Evolutionary conservation across 2,329 filamentous ascomycete species (phyloP), one percentile per base, ranked within the genome.

Genomic region (Hansfordia pulvinata): DNA sequence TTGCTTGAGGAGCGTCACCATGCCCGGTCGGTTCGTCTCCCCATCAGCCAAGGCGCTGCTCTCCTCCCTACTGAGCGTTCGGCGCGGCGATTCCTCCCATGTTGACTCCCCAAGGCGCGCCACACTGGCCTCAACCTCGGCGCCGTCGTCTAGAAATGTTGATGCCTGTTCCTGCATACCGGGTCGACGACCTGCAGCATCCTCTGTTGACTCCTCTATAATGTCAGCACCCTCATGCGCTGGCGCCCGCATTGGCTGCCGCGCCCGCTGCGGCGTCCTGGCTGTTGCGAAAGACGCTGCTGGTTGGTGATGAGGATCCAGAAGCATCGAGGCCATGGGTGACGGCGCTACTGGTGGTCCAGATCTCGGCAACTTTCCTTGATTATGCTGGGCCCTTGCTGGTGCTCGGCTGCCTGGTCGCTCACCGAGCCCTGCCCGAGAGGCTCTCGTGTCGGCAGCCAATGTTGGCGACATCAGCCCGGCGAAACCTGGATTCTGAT

Each of bases 271-370:
- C n/a, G 55, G 42, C 26, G 61, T 67, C 20, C 60, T 57, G 11
- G 42, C 52, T 2, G 54, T 53, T 19, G 58, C 46, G 5, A 55
- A 54, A 8, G 63, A 58, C 2, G 56, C 54, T 2, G 62, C 57
- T 5, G 78, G 79, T 33, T 85, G 78, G 34, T 86, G 75, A 42
- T 81, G 78, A 3, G 78, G 73, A 49, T 86, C 80, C 3, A 86
- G 58, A 2, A 86, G 59, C 36, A 81, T 69, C 2, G 78, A 84
- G 11, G 73, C 69, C 64, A 81, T 75, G 4, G 77, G 76, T 8
- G 74, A 79, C 4, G 66, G 56, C 26, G 60, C 51, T 28, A 65
- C 49, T 3, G 48, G 46, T 29, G 60, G 43, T 25, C 61, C 57
- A n/a, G n/a, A n/a, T n/a, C n/a, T n/a, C n/a, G n/a, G n/a, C n/a